Evolutionary conservation across 2,329 filamentous ascomycete genomes (phyloP), one percentile per base, ranked within the genome.

Genomic region (Calonectria pseudoturangicola): DNA sequence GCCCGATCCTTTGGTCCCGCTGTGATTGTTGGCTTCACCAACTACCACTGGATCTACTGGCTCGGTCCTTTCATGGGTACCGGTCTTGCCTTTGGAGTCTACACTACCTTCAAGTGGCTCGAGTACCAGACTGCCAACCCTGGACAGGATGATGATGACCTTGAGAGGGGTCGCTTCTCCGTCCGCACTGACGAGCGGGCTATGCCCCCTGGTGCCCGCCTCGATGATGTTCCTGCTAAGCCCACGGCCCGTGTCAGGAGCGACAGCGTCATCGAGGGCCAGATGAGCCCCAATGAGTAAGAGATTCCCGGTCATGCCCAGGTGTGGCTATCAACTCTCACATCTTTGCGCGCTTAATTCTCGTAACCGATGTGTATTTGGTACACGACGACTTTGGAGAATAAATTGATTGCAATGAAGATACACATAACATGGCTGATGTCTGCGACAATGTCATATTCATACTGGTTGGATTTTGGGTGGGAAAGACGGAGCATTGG

Each of bases 1-100:
- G 88, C 87, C 1, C 83, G 88, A 47, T 88, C 87, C 0, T 85
- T 90, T 50, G 88, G 88, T 2, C 88, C 88, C 9, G 87, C 84
- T 30, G 85, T 87, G 27, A 79, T 88, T 47, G 82, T 81, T 1
- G 79, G 82, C 5, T 89, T 89, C 76, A 81, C 83, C 1, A 76
- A 78, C 18, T 88, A 89, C 78, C 86, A 88, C 68, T 90, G 88
- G 88, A 89, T 89, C 76, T 90, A 89, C 82, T 89, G 88, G 86
- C 75, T 91, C 13, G 89, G 89, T 0, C 89, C 90, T 1, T 80
- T 86, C 12, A 81, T 89, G 64, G 90, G 90, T 0, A 77, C 87
- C 0, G 64, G 88, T 7, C 79, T 91, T 16, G 88, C 89, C 1
- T 86, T 83, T n/a, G 82, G 73, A 9, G 84, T 89, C 25, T 91